phyloP scores from a whole-genome alignment of 768 basidiomycete species.

The Termitomyces sp. region DNA sequence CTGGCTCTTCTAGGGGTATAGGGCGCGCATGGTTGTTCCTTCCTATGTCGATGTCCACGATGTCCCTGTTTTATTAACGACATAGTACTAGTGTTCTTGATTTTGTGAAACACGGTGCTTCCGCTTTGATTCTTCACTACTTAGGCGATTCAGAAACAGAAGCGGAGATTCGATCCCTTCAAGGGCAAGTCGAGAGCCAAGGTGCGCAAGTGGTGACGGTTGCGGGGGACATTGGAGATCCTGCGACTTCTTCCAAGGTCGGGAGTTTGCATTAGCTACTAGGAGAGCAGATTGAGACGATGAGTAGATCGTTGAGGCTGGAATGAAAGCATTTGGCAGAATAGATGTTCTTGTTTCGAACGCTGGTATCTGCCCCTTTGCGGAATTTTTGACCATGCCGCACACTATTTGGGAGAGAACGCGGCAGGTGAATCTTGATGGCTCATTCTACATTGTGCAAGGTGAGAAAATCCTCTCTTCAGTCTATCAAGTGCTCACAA shows the following conservation, averaged over 20 bases:
- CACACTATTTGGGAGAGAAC: conserved; percentile 59
- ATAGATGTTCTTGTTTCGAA: conserved; percentile 53
- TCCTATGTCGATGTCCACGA: not conserved
- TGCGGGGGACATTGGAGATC: conserved; percentile 62
- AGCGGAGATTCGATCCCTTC: conserved; percentile 43
- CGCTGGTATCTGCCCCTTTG: conserved; percentile 73
- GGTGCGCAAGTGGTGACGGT: conserved; percentile 44
- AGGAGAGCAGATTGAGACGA: not conserved
- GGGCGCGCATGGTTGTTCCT: conserved; percentile 55
- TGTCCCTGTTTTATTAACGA: not conserved
- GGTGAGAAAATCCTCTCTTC: conserved; percentile 29
- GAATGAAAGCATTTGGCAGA: conserved; percentile 56
- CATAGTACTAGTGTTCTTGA: conserved; percentile 43
- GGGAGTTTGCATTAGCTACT: not conserved
- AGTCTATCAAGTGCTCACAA: not conserved
- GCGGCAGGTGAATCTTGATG: conserved; percentile 71
- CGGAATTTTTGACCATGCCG: conserved; percentile 70
- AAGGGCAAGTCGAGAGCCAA: conserved; percentile 38
- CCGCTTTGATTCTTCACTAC: conserved; percentile 64
- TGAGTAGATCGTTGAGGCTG: conserved; percentile 57
- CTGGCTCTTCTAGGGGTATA: conserved; percentile 73
- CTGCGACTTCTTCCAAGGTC: conserved; percentile 54
- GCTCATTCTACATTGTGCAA: conserved; percentile 69
- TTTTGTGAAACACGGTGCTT: conserved; percentile 61
- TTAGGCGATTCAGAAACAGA: conserved; percentile 55